Base-by-base conservation (phyloP, 805 yeast genomes). In the Candida cerambycidarum region DNA sequence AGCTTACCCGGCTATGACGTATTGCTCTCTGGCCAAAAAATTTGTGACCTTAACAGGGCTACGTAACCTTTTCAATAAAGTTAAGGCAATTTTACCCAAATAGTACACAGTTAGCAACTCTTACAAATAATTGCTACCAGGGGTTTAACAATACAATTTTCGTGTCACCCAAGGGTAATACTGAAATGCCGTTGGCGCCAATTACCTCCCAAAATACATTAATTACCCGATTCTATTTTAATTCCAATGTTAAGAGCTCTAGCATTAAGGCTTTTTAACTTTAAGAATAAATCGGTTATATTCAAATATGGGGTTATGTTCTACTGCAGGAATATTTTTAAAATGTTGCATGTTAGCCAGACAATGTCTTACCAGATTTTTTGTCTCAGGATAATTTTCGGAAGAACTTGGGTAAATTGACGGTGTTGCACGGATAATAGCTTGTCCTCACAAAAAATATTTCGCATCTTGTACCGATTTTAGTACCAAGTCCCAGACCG, bases 301-400 rank as follows among this genome's bases (percentile, higher is more conserved):
- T n/a, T n/a, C n/a, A n/a, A n/a, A n/a, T n/a, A 21, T 21, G 23
- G 23, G 23, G 23, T 21, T 21, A 8, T 21, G 8, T 32, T 32
- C 35, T n/a, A 32, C 15, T 32, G 35, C 35, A 32, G 24, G 12
- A 18, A 14, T 32, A 32, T 32, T 32, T 12, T 32, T 32, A 5
- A 14, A 12, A 11, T 10, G 15, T 32, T 32, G 25, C 25, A 18
- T 17, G 5, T 12, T 12, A 10, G 5, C 18, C 24, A 32, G 35
- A 32, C 35, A 32, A 12, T 32, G 35, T 32, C 35, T 32, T 18
- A 32, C 17, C 17, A 32, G 35, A 4, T 18, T 18, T 32, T 32
- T 12, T 5, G 6, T 12, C 4, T 18, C 13, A 18, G 25, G 25
- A 12, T 18, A 32, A 32, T 32, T 32, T 32, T 32, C 35, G 35